Conservation (phyloP, 371 early-diverging fungal genomes). For the Choanephora cucurbitarum region DNA sequence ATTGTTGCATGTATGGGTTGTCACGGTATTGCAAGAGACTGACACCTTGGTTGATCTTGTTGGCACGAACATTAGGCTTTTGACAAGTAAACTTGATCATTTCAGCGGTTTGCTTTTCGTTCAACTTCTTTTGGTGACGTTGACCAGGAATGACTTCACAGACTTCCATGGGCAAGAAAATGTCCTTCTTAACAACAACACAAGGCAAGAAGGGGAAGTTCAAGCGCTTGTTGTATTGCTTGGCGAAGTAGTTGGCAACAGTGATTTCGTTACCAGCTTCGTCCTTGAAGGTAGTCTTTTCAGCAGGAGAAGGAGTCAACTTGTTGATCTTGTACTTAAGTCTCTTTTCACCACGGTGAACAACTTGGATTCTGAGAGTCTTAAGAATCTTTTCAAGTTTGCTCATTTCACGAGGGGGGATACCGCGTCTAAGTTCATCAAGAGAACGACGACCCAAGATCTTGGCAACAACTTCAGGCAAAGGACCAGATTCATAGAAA, state of each 20-base stretch:
- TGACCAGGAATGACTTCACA: slow-evolving; percentile 88
- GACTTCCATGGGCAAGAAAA: slow-evolving; percentile 88
- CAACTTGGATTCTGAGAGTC: slow-evolving; percentile 71
- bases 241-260: slow-evolving; percentile 79
- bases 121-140: slow-evolving; percentile 77
- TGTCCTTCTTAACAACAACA: slow-evolving; percentile 67
- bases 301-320: slow-evolving; percentile 69
- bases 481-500: slow-evolving; percentile 76
- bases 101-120: slow-evolving; percentile 88
- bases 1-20: slow-evolving; percentile 65
- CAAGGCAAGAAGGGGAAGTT: slow-evolving; percentile 86
- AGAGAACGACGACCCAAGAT: slow-evolving; percentile 63
- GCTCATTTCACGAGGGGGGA: slow-evolving; percentile 61
- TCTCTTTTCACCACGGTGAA: slow-evolving; percentile 72
- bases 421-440: slow-evolving; percentile 68
- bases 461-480: slow-evolving; percentile 67
- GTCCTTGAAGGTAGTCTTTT: slow-evolving; percentile 68
- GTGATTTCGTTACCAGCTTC: slow-evolving; percentile 53
- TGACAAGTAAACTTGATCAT: slow-evolving; percentile 94
- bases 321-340: slow-evolving; percentile 71
- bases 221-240: slow-evolving; percentile 72
- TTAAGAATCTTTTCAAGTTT: slow-evolving; percentile 76
- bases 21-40: slow-evolving; percentile 51
- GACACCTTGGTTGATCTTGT: slow-evolving; percentile 62
- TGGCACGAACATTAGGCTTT: slow-evolving; percentile 72